Evolutionary conservation across 2,329 filamentous ascomycete genomes (phyloP), one percentile per base, ranked within the genome.

Genomic region (Penicillium sp.): DNA sequence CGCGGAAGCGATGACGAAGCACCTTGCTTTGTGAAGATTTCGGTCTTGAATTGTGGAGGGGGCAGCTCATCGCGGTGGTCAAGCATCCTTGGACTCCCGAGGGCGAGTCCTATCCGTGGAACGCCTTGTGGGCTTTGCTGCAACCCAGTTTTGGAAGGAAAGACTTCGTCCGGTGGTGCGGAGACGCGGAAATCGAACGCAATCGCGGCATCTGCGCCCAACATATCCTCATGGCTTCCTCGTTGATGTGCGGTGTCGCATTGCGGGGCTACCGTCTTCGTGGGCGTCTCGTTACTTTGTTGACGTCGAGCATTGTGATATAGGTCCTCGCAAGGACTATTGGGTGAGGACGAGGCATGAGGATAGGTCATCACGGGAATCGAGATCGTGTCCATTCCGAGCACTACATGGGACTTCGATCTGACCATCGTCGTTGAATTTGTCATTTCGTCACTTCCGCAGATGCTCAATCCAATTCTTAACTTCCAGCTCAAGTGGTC

Each of bases 41-140:
- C 39, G 4, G 48, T 47, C 40, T 55, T 48, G 32, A 55, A 56
- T 24, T 55, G 47, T 4, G 53, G 54, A 3, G 51, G 49, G 5
- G 59, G 54, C 5, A 60, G 36, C 39, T 47, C 32, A 29, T 47
- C 49, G 9, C 56, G 53, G 27, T 56, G 36, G n/a, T 59, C 51
- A 4, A 62, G 28, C 54, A 65, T 56, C 11, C 75, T 71, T 25
- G 86, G 86, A 59, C 85, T 89, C 29, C 85, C 86, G 47, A 89
- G 69, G 1, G 86, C 86, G 76, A 90, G 83, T 8, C 86, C 86
- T 52, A 90, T 89, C 56, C 73, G 75, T 51, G 72, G 69, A 39
- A 73, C 40, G n/a, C 56, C 72, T 6, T 71, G 67, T 6, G 50
- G 49, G 29, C 55, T 52, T 33, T 52, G 49, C 18, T 56, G 54